These are phyloP conservation scores for Nemophila menziesii DNA, from an alignment of 257 asterid genomes.

Conservation along the genomic window DNA sequence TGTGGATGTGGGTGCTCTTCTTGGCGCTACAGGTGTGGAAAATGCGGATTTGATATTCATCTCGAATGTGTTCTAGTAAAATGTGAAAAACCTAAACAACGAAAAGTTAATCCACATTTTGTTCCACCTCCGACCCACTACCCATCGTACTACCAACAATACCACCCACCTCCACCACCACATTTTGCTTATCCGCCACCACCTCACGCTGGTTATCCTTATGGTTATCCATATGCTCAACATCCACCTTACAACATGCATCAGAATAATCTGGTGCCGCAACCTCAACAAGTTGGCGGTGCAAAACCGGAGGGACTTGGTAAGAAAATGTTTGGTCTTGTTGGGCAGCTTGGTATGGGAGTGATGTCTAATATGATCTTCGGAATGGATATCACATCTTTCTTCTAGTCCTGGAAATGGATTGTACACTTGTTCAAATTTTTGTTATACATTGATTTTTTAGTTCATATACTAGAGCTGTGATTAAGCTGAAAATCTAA, in stretches of 20 bases:
- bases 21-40: conserved; percentile 32
- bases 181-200: conserved; percentile 3
- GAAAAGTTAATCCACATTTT: conserved; percentile 17
- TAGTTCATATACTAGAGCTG: no score
- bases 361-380: conserved; percentile 30
- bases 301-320: conserved; percentile 8
- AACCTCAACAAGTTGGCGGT: conserved; percentile 9
- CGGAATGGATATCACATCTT: conserved; percentile 22
- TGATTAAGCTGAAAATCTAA: no score
- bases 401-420: conserved; percentile 9
- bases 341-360: conserved; percentile 25
- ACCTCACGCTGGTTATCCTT: neutral
- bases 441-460: no score
- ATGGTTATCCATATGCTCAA: conserved; percentile 12
- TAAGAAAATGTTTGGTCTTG: conserved; percentile 25
- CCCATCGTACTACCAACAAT: conserved; percentile 16
- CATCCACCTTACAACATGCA: conserved; percentile 12
- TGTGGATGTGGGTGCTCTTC: conserved; percentile 15
- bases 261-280: conserved; percentile 12
- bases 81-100: conserved; percentile 4
- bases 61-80: conserved; percentile 25
- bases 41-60: conserved; percentile 28
- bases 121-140: neutral
- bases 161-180: conserved; percentile 18
- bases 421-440: no score